phyloP scores from a whole-genome alignment of 371 early-diverging fungal genomes.

The Nematocida homosporus region DNA sequence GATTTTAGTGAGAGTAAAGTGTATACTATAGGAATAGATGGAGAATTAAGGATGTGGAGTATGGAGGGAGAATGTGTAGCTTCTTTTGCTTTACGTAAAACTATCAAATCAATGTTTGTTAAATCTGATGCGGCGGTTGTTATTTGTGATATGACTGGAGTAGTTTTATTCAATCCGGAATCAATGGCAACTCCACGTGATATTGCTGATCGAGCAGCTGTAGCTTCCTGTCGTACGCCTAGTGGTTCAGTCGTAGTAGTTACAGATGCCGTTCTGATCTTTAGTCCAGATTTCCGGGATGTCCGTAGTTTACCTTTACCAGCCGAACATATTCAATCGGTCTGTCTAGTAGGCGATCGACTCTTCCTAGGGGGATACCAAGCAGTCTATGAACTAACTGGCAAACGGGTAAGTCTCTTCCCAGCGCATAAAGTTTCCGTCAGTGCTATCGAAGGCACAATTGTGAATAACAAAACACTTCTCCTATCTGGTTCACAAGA shows the following conservation, averaged over 20 bases:
- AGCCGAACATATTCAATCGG: slow-evolving; percentile 26
- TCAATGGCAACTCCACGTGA: slow-evolving; percentile 24
- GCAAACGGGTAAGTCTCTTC: slow-evolving; percentile 13
- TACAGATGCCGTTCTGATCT: slow-evolving; percentile 21
- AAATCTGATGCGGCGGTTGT: slow-evolving; percentile 26
- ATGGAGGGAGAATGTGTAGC: slow-evolving; percentile 49
- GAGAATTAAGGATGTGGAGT: slow-evolving; percentile 52
- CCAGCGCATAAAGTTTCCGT: slow-evolving; percentile 30
- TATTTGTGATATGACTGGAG: slow-evolving; percentile 32
- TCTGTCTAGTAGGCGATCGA: slow-evolving; percentile 12
- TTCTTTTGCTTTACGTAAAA: slow-evolving; percentile 50
- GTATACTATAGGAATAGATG: slow-evolving; percentile 57
- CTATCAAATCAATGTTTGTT: slow-evolving; percentile 25
- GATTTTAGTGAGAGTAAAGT: slow-evolving; percentile 37
- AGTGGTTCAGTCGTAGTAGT: slow-evolving; percentile 31
- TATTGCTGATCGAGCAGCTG: slow-evolving; percentile 20
- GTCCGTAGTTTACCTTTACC: slow-evolving; percentile 29
- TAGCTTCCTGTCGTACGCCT: slow-evolving; percentile 25
- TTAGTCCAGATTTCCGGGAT: slow-evolving; percentile 12
- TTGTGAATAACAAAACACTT: slow-evolving; percentile 14
- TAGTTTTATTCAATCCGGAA: slow-evolving; percentile 52
- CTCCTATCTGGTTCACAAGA: slow-evolving; percentile 28
- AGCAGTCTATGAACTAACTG: slow-evolving; percentile 40
- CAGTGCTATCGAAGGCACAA: slow-evolving; percentile 40
- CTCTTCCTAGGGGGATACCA: slow-evolving; percentile 54